Evolutionary conservation across 2,329 filamentous ascomycete genomes (phyloP).

Genomic region (Teratosphaeria epicoccoides): DNA sequence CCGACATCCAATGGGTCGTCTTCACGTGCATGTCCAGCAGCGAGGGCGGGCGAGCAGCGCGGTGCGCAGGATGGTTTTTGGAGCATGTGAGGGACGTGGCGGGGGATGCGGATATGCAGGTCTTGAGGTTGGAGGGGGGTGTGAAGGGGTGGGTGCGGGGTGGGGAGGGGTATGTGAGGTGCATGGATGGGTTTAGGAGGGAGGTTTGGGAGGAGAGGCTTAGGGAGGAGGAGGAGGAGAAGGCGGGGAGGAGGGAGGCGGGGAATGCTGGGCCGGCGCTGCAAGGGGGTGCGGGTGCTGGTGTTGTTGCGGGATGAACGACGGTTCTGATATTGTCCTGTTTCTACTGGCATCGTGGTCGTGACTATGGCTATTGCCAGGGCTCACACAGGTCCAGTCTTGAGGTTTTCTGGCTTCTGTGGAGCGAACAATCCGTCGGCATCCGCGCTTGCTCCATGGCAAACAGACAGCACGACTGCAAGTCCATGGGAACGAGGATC

Average conservation of each 20-base stretch:
- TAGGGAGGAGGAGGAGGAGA: slow-evolving; percentile 17
- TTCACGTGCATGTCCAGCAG: slow-evolving; percentile 35
- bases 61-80: slow-evolving; percentile 29
- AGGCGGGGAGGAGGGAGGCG: slow-evolving; percentile 5
- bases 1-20: slow-evolving; percentile 35
- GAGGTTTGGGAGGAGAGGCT: slow-evolving; percentile 33
- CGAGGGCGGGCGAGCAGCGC: slow-evolving; percentile 18
- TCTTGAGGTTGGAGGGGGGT: slow-evolving; percentile 33
- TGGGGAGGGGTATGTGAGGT: slow-evolving; percentile 27
- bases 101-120: slow-evolving; percentile 30
- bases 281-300: not conserved
- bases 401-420: too few relatives aligned
- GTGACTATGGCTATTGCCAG: too few relatives aligned
- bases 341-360: too few relatives aligned
- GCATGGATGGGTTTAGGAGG: slow-evolving; percentile 32
- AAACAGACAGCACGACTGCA: too few relatives aligned
- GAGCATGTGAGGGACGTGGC: slow-evolving; percentile 24
- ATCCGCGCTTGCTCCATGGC: too few relatives aligned
- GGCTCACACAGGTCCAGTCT: too few relatives aligned
- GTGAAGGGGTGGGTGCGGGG: slow-evolving; percentile 37
- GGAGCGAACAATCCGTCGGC: too few relatives aligned
- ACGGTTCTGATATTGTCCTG: too few relatives aligned
- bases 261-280: not conserved
- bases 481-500: too few relatives aligned
- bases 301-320: not conserved